These are phyloP conservation scores for Pseudopithomyces chartarum DNA, from an alignment of 2,329 filamentous ascomycete genomes.

Conservation along the genomic window DNA sequence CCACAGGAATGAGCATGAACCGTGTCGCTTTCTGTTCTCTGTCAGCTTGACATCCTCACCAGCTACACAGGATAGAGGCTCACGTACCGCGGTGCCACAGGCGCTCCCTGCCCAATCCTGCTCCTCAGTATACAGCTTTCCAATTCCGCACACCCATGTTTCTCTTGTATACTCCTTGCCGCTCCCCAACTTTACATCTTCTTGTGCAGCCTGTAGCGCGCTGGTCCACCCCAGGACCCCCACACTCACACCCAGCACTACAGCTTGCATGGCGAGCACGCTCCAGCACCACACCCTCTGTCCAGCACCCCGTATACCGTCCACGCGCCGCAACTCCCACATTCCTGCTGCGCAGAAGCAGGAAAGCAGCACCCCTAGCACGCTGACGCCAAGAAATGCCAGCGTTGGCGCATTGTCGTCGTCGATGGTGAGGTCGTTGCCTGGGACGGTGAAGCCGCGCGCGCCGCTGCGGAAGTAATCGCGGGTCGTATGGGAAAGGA, in stretches of 20 bases:
- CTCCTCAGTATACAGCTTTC: conserved; percentile 16
- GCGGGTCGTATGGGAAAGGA: conserved; percentile 17
- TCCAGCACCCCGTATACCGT: conserved; percentile 23
- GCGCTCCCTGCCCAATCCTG: conserved; percentile 29
- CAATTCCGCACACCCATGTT: conserved; percentile 34
- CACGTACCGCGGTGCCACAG: conserved; percentile 30
- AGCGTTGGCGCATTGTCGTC: conserved; percentile 18
- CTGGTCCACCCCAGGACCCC: conserved; percentile 28
- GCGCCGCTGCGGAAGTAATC: conserved; percentile 18
- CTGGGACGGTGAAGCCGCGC: conserved; percentile 13
- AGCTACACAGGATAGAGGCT: neutral
- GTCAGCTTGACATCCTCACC: neutral
- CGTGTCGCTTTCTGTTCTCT: conserved; percentile 26
- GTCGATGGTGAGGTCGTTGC: conserved; percentile 17
- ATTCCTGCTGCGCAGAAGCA: conserved; percentile 26
- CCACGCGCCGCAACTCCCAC: conserved; percentile 35
- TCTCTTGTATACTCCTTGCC: conserved; percentile 27
- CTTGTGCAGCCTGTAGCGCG: conserved; percentile 20
- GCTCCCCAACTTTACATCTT: conserved; percentile 18
- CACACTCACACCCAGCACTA: conserved; percentile 20
- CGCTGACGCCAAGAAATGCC: conserved; percentile 24
- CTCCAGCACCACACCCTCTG: conserved; percentile 35
- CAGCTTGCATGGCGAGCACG: conserved; percentile 21
- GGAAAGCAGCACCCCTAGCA: conserved; percentile 23
- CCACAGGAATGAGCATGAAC: conserved; percentile 29